Percentiles rank a stretch among this genome's conserved stretches.
Evolutionary conservation across 2,329 filamentous ascomycete species (phyloP).

Genomic region (Aureobasidium mangrovei): DNA sequence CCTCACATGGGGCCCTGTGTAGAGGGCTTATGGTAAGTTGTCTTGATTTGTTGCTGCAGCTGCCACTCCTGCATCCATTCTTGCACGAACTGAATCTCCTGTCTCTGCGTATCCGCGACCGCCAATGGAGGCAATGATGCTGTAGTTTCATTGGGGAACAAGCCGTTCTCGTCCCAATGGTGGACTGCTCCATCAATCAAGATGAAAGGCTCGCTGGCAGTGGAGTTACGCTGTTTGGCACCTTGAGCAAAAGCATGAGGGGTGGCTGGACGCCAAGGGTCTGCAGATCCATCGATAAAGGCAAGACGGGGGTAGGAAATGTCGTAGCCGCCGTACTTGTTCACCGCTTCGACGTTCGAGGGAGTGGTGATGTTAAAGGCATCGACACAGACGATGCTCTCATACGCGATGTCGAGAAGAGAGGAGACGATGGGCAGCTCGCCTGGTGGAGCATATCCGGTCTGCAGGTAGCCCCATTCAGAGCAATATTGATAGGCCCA

Average conservation of each 20-base stretch:
- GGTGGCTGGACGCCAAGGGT: conserved; percentile 71
- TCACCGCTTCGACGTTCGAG: conserved; percentile 58
- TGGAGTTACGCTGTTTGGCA: conserved; percentile 49
- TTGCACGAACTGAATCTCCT: conserved; percentile 53
- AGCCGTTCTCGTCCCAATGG: conserved; percentile 68
- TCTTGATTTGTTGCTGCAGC: conserved; percentile 11
- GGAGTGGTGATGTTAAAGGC: conserved; percentile 61
- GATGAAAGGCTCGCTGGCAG: conserved; percentile 59
- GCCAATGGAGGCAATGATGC: conserved; percentile 48
- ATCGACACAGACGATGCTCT: conserved; percentile 52
- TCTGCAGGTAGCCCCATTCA: conserved; percentile 69
- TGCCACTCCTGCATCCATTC: conserved; percentile 59
- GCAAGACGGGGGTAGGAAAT: conserved; percentile 69
- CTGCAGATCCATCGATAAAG: conserved; percentile 65
- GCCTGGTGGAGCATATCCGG: conserved; percentile 59
- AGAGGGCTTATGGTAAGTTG: neutral
- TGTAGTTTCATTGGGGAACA: conserved; percentile 55
- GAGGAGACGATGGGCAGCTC: conserved; percentile 64
- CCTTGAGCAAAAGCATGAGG: conserved; percentile 53
- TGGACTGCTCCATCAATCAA: conserved; percentile 67
- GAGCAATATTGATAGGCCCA: conserved; percentile 54
- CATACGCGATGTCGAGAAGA: conserved; percentile 55
- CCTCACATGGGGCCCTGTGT: neutral
- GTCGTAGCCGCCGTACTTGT: conserved; percentile 65
- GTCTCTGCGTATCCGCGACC: conserved; percentile 50